Base-by-base conservation (phyloP, 140 eudicot genomes). In the Anethum foeniculum region DNA sequence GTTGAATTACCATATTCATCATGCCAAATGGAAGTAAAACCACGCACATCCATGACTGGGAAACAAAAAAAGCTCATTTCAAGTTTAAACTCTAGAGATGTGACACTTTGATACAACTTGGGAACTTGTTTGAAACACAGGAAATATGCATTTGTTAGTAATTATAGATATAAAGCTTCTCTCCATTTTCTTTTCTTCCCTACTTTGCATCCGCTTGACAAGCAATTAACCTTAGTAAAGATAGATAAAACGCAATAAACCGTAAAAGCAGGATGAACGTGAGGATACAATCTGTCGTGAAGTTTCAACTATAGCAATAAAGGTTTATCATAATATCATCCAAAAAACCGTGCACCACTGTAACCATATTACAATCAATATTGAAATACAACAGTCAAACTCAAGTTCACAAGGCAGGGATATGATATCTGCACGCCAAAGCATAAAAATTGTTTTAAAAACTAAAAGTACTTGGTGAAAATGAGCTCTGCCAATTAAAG, bases 301-400 rank as follows among this genome's bases (percentile, higher is more conserved):
- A 12, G 39, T 65, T 27, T 65, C 7, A 65, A 65, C 72, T 65
- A 65, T 30, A 67, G 73, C 73, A 67, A 28, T 30, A 10, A 13
- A 3, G 73, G 34, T 62, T 28, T 9, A 67, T 14, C 41, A 67
- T 67, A 32, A 67, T 67, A 67, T 67, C 41, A 67, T 3, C 39
- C 23, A 67, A 67, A 67, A 51, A 67, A 67, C 41, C 73, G 41
- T 67, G 69, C 32, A n/a, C 73, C 73, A 67, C 73, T 67, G 73
- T 67, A 32, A 27, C 73, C 69, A 60, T 67, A 32, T 28, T 67
- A 67, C 73, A 67, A 67, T 67, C 43, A 67, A 67, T 30, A 30
- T 4, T 32, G 41, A 30, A 67, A 38, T 30, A 67, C 15, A 67
- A 67, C 39, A 65, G 41, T 67, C 73, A 67, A 67, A 67, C 41